A percentile compares a stretch with the other conserved stretches of the same genome.
These are phyloP conservation scores for Mallotus japonicus DNA, from an alignment of 441 rosid genomes.

Conservation along the genomic window DNA sequence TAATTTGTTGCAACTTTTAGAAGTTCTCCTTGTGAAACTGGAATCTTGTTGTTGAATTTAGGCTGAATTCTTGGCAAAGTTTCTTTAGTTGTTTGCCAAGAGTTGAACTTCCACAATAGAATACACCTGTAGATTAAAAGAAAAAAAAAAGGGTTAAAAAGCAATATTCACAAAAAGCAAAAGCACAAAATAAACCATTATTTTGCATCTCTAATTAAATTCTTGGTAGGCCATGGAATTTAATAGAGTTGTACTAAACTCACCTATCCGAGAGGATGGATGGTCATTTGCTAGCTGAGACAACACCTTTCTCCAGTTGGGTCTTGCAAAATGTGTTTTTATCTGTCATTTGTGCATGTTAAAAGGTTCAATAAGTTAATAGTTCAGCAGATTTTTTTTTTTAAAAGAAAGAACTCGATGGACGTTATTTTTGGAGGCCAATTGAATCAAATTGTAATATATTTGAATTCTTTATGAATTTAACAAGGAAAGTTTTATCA, in stretches of 20 bases:
- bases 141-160: background rate
- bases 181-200: too few relatives aligned
- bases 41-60: conserved; percentile 76
- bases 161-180: too few relatives aligned
- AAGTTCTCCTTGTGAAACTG: conserved; percentile 94
- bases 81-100: conserved; percentile 58
- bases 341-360: conserved; percentile 39
- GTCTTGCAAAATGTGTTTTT: conserved; percentile 91
- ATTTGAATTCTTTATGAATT: too few relatives aligned
- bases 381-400: too few relatives aligned
- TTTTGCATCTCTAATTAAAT: too few relatives aligned
- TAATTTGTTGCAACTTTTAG: conserved; percentile 26
- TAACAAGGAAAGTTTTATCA: too few relatives aligned
- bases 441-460: too few relatives aligned
- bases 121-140: conserved; percentile 58
- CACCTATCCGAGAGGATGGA: conserved; percentile 66
- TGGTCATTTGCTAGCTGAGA: conserved; percentile 51
- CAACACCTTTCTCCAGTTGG: conserved; percentile 92
- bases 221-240: too few relatives aligned
- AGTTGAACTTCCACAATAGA: conserved; percentile 87
- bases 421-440: too few relatives aligned
- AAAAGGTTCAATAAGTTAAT: too few relatives aligned
- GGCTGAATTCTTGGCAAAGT: conserved; percentile 79
- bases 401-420: too few relatives aligned
- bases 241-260: background rate